These are phyloP conservation scores for Chaetothyriales sp. DNA, from an alignment of 2,329 filamentous ascomycete species.

Conservation along the genomic window DNA sequence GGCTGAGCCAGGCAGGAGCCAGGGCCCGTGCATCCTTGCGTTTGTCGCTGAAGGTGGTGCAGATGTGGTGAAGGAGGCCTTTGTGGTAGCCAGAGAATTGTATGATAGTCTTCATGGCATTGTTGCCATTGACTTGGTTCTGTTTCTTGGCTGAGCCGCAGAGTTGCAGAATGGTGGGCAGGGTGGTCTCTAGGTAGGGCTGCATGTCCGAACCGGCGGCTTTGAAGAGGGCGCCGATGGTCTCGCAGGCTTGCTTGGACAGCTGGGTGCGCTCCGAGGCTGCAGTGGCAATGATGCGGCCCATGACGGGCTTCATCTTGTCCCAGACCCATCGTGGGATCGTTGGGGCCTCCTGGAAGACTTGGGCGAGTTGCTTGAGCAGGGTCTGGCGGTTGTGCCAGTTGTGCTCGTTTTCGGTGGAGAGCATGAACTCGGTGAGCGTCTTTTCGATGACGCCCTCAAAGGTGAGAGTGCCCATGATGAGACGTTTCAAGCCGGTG, in stretches of 20 bases:
- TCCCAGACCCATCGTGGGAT: slow-evolving; percentile 13
- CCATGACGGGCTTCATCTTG: slow-evolving; percentile 12
- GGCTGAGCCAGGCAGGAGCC: slow-evolving; percentile 69
- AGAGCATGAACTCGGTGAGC: slow-evolving; percentile 10
- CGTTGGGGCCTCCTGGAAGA: slow-evolving; percentile 12
- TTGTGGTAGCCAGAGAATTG: slow-evolving; percentile 62
- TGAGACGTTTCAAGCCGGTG: slow-evolving; percentile 10
- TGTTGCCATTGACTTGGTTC: slow-evolving; percentile 65
- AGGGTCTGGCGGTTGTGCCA: slow-evolving; percentile 16
- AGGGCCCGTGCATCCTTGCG: slow-evolving; percentile 75
- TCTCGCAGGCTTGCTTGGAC: slow-evolving; percentile 11
- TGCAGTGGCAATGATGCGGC: slow-evolving; percentile 12
- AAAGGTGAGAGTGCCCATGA: slow-evolving; percentile 9
- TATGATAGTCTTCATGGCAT: slow-evolving; percentile 66
- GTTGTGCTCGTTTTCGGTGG: slow-evolving; percentile 13
- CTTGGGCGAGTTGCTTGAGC: slow-evolving; percentile 10
- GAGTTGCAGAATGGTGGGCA: slow-evolving; percentile 68
- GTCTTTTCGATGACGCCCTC: slow-evolving; percentile 11
- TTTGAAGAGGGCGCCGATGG: slow-evolving; percentile 9
- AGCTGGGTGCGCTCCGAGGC: slow-evolving; percentile 16
- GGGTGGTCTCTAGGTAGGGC: slow-evolving; percentile 14
- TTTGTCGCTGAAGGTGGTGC: slow-evolving; percentile 73
- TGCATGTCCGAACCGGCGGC: slow-evolving; percentile 12
- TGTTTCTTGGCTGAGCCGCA: slow-evolving; percentile 88
- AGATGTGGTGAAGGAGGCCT: slow-evolving; percentile 74